A percentile compares a stretch with the other conserved stretches of the same genome.
Conservation (phyloP, 768 basidiomycete genomes). For the Amanita muscaria region DNA sequence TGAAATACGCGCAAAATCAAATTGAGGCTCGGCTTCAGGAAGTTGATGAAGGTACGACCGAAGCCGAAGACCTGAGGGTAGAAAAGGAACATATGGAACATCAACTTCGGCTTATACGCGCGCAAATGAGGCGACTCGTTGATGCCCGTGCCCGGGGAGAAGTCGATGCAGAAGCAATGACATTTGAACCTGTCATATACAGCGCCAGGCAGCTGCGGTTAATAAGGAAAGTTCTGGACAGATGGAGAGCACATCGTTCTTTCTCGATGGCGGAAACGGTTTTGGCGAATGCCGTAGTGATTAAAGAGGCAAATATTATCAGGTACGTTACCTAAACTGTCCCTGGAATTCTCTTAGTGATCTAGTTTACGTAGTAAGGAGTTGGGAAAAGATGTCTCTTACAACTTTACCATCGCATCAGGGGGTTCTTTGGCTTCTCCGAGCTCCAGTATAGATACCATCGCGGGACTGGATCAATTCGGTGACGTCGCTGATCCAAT, state of each 20-base stretch:
- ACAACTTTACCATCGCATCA: constrained; percentile 89
- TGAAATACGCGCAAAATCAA: constrained; percentile 67
- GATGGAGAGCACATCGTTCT: constrained; percentile 76
- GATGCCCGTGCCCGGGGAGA: constrained; percentile 76
- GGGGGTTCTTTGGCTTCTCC: constrained; percentile 74
- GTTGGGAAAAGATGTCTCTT: constrained; percentile 77
- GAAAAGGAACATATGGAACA: constrained; percentile 93
- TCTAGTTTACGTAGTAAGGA: constrained; percentile 51
- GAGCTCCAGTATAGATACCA: constrained; percentile 74
- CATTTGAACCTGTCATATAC: constrained; percentile 78
- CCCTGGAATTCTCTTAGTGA: neutral
- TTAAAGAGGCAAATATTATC: constrained; percentile 94
- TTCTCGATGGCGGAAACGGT: constrained; percentile 92
- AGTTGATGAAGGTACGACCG: constrained; percentile 39
- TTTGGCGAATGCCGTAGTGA: constrained; percentile 70
- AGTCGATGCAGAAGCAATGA: constrained; percentile 47
- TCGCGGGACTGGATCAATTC: constrained; percentile 83
- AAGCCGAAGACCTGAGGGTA: constrained; percentile 79
- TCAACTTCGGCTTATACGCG: constrained; percentile 71
- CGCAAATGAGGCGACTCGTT: constrained; percentile 74
- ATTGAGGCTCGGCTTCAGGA: constrained; percentile 68
- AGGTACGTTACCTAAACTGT: constrained; percentile 36
- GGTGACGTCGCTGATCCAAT: constrained; percentile 87
- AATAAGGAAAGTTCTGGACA: constrained; percentile 73
- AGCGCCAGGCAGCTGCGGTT: constrained; percentile 73